These are phyloP conservation scores for Blastobotrys elegans DNA, from an alignment of 1,139 yeast species.

Conservation along the genomic window DNA sequence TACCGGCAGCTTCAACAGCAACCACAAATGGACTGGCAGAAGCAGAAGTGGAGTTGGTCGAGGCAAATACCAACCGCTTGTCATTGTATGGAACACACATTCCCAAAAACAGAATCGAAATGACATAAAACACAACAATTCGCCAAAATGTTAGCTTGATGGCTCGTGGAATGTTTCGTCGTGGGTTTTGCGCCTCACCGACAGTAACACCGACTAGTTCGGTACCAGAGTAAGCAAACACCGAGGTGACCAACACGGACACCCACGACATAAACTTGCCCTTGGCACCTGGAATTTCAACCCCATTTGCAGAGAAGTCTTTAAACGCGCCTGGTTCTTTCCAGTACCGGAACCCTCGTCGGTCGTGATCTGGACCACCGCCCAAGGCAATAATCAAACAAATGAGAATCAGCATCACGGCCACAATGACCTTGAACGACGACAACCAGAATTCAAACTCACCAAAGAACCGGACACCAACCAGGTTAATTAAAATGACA, in stretches of 20 bases:
- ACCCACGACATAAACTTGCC: conserved; percentile 68
- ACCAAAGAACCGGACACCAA: conserved; percentile 60
- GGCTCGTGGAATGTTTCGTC: conserved; percentile 77
- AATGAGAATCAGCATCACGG: conserved; percentile 40
- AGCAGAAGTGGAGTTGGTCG: conserved; percentile 41
- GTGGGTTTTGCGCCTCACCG: conserved; percentile 82
- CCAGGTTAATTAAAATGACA: conserved; percentile 49
- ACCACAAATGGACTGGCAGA: conserved; percentile 72
- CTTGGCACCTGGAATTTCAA: conserved; percentile 29
- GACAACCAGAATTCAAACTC: conserved; percentile 66
- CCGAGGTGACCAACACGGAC: conserved; percentile 59
- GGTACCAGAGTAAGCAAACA: conserved; percentile 59
- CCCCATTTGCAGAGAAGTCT: neutral
- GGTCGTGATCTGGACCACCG: conserved; percentile 60
- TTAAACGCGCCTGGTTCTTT: conserved; percentile 77
- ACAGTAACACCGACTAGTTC: conserved; percentile 87
- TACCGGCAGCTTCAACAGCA: conserved; percentile 64
- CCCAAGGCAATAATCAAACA: conserved; percentile 55
- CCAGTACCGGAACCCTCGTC: conserved; percentile 58
- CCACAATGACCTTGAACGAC: conserved; percentile 45
- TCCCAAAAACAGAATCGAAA: conserved; percentile 77
- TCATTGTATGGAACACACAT: conserved; percentile 77
- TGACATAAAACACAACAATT: conserved; percentile 73
- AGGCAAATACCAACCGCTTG: conserved; percentile 35
- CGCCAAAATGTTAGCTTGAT: conserved; percentile 78